These are phyloP conservation scores for Phytophthora crassamura DNA, from an alignment of 352 stramenopile genomes.

Conservation along the genomic window DNA sequence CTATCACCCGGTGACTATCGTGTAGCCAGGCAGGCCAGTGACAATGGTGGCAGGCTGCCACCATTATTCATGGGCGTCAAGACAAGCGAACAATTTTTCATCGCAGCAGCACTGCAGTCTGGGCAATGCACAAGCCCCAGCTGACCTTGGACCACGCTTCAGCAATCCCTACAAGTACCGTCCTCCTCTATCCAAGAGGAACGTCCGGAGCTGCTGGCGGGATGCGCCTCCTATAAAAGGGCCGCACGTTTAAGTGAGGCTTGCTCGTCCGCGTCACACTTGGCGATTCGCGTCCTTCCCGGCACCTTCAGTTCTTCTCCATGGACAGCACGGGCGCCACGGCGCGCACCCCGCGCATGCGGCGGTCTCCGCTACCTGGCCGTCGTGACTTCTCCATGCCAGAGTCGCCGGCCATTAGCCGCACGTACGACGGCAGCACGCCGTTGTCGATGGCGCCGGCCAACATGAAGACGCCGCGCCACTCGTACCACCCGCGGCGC, in stretches of 20 bases:
- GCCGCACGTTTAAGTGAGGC: conserved; percentile 20
- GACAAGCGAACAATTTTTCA: conserved; percentile 17
- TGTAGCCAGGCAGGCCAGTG: conserved; percentile 3
- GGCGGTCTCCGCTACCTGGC: conserved; percentile 38
- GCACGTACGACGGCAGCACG: conserved; percentile 48
- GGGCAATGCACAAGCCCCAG: conserved; percentile 6
- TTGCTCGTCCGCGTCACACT: conserved; percentile 27
- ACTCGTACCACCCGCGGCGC: conserved; percentile 56
- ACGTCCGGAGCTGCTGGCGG: too few relatives aligned
- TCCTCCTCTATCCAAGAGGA: too few relatives aligned
- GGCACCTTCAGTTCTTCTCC: conserved; percentile 2
- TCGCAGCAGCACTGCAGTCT: background rate
- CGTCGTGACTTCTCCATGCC: conserved; percentile 25
- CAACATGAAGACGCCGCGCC: conserved; percentile 56
- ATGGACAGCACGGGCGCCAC: conserved; percentile 89
- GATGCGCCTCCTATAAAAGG: conserved; percentile 4
- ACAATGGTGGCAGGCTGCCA: background rate
- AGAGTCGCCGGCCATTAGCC: conserved; percentile 39
- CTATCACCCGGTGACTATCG: background rate
- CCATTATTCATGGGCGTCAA: conserved; percentile 17
- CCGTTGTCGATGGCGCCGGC: conserved; percentile 23
- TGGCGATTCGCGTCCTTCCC: conserved; percentile 22
- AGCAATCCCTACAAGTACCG: conserved; percentile 5
- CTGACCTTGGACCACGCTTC: conserved; percentile 22
- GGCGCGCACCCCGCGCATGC: conserved; percentile 65